Evolutionary conservation across 1,284 basidiomycete genomes (phyloP), one percentile per base, ranked within the genome.

Genomic region (Boletellus deceptivus): DNA sequence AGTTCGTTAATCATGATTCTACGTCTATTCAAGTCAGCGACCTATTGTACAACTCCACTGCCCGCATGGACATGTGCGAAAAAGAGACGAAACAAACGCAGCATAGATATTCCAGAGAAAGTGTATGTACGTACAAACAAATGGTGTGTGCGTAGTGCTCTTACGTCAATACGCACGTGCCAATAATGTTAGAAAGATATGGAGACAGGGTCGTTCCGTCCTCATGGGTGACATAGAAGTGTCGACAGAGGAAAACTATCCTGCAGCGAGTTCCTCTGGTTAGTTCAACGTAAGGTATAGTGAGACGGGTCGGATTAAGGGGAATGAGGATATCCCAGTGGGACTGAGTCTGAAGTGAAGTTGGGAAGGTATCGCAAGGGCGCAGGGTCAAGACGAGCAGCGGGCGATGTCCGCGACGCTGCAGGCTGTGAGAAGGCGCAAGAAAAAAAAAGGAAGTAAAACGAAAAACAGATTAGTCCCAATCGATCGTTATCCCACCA

Each of bases 401-500:
- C 22, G 37, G 11, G 20, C 10, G 20, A 33, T 36, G 18, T 43
- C 33, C 29, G 42, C 14, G 31, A 18, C 36, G 29, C 38, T 35
- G 48, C 37, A 48, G 6, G 39, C 25, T 46, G 54, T n/a, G 27
- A 18, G 33, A 48, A 46, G 17, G 10, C 33, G 46, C 9, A 20
- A 34, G 13, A 22, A 33, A 14, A 33, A 14, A 35, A 24, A 46
- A 3, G n/a, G 43, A 36, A 38, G 18, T 33, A 13, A 18, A 14
- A 27, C 38, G 22, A 25, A 42, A 27, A 22, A 50, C 27, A 8
- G 42, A 54, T 65, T 70, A 89, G 62, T 84, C 82, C 88, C 88
- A 90, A 53, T 90, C 87, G 58, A 90, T 84, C 46, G 77, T 72
- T 50, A 90, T 70, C 40, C 88, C 86, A 24, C 78, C 85, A 18